phyloP scores from a whole-genome alignment of 2,329 filamentous ascomycete species.

The Ophiostoma populinum region DNA sequence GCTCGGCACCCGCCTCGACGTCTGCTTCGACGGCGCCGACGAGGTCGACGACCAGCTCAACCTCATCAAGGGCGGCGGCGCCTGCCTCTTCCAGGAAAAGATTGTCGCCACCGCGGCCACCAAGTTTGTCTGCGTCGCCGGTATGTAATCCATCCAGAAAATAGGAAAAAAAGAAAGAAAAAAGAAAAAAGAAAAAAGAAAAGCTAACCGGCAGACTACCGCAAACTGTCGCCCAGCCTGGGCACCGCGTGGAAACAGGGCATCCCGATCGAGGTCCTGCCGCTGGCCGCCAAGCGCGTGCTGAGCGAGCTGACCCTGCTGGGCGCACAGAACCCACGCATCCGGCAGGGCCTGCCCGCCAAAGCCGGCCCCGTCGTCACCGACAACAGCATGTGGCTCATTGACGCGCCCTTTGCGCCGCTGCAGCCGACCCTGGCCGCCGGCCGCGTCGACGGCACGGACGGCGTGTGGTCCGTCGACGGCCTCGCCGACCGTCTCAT shows the following conservation, averaged over 20 bases:
- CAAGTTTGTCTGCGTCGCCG: slow-evolving; percentile 57
- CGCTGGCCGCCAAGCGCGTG: slow-evolving; percentile 63
- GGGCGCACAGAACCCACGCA: slow-evolving; percentile 51
- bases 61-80: slow-evolving; percentile 93
- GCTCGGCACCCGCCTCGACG: slow-evolving; percentile 49
- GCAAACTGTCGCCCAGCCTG: slow-evolving; percentile 68
- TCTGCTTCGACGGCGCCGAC: slow-evolving; percentile 91
- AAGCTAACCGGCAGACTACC: slow-evolving; percentile 43
- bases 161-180: neutral
- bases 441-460: slow-evolving; percentile 29
- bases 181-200: neutral
- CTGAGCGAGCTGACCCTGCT: slow-evolving; percentile 53
- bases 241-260: slow-evolving; percentile 59
- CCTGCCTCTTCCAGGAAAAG: slow-evolving; percentile 97
- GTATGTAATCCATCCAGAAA: no score
- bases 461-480: slow-evolving; percentile 66
- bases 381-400: slow-evolving; percentile 74
- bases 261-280: slow-evolving; percentile 88
- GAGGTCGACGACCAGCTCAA: slow-evolving; percentile 92
- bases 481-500: slow-evolving; percentile 59
- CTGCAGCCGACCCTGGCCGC: slow-evolving; percentile 38
- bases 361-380: slow-evolving; percentile 70
- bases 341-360: slow-evolving; percentile 50
- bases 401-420: slow-evolving; percentile 76
- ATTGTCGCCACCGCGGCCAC: slow-evolving; percentile 70